Evolutionary conservation across 1,139 yeast species (phyloP).

Genomic region (Magnusiomyces suaveolens): DNA sequence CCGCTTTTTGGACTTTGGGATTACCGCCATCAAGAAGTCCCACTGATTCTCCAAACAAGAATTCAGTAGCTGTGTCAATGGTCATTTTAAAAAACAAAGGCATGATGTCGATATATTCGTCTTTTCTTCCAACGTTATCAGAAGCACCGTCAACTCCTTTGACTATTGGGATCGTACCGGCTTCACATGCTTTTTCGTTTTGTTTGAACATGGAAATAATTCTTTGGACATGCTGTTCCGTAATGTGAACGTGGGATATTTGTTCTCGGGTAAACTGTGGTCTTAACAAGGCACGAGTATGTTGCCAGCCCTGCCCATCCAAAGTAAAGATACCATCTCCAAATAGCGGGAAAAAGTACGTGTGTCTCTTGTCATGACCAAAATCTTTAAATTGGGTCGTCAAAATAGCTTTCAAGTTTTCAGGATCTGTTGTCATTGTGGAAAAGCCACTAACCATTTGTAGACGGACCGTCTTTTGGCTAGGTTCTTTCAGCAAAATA

Average conservation of each 20-base stretch:
- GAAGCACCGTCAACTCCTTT: slow-evolving; percentile 13
- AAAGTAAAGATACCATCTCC: slow-evolving; percentile 52
- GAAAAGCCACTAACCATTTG: slow-evolving; percentile 9
- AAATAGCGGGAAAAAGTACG: slow-evolving; percentile 37
- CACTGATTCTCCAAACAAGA: slow-evolving; percentile 48
- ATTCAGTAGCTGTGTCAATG: slow-evolving; percentile 50
- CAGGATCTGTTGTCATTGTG: slow-evolving; percentile 41
- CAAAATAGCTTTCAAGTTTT: slow-evolving; percentile 31
- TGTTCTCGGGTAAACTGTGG: slow-evolving; percentile 52
- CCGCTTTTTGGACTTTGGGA: slow-evolving; percentile 16
- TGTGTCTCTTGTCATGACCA: slow-evolving; percentile 41
- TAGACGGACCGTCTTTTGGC: slow-evolving; percentile 3
- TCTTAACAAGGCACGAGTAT: slow-evolving; percentile 47
- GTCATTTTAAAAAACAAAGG: slow-evolving; percentile 43
- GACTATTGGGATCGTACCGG: background rate
- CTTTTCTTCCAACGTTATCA: slow-evolving; percentile 13
- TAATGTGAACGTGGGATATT: slow-evolving; percentile 40
- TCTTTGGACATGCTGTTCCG: slow-evolving; percentile 40
- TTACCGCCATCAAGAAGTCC: slow-evolving; percentile 34
- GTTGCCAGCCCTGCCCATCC: slow-evolving; percentile 48
- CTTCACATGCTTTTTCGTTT: slow-evolving; percentile 6
- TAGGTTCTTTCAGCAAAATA: background rate
- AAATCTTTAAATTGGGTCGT: slow-evolving; percentile 41
- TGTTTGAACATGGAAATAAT: slow-evolving; percentile 32
- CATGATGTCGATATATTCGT: slow-evolving; percentile 39